Percentiles rank a stretch among this genome's conserved stretches.
Conservation (phyloP, 2,329 filamentous ascomycete genomes). For the Dactylellina leptospora region DNA sequence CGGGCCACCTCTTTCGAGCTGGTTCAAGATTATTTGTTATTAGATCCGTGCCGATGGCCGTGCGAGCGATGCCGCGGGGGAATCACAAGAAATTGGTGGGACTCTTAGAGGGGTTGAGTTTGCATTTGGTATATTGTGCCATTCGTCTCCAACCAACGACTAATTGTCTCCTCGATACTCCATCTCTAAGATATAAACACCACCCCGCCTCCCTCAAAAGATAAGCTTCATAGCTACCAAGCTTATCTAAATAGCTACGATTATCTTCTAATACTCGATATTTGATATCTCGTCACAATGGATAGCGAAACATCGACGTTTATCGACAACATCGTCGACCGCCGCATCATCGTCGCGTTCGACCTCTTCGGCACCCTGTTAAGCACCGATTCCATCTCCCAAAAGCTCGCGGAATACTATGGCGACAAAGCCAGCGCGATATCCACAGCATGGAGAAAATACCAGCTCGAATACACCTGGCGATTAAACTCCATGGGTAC, state of each 20-base stretch:
- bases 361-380: conserved; percentile 79
- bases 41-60: conserved; percentile 1
- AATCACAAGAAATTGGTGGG: background rate
- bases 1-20: conserved; percentile 3
- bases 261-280: too few species aligned
- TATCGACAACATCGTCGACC: conserved; percentile 46
- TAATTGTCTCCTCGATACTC: background rate
- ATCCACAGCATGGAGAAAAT: conserved; percentile 71
- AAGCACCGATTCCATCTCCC: conserved; percentile 74
- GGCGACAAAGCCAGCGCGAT: conserved; percentile 66
- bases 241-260: too few species aligned
- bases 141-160: background rate
- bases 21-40: conserved; percentile 10
- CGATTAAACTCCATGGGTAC: conserved; percentile 77
- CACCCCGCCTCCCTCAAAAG: background rate
- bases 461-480: conserved; percentile 82
- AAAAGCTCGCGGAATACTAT: conserved; percentile 66
- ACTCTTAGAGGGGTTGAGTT: conserved; percentile 1
- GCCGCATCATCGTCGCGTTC: conserved; percentile 69
- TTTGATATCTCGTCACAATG: conserved; percentile 3
- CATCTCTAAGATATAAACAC: background rate
- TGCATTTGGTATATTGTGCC: background rate
- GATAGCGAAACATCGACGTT: conserved; percentile 33
- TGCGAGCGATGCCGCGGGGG: background rate
- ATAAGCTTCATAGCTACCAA: background rate